A percentile compares a stretch with the other conserved stretches of the same genome.
These are phyloP conservation scores for Psilocybe cyanescens DNA, from an alignment of 768 basidiomycete species.

Conservation along the genomic window DNA sequence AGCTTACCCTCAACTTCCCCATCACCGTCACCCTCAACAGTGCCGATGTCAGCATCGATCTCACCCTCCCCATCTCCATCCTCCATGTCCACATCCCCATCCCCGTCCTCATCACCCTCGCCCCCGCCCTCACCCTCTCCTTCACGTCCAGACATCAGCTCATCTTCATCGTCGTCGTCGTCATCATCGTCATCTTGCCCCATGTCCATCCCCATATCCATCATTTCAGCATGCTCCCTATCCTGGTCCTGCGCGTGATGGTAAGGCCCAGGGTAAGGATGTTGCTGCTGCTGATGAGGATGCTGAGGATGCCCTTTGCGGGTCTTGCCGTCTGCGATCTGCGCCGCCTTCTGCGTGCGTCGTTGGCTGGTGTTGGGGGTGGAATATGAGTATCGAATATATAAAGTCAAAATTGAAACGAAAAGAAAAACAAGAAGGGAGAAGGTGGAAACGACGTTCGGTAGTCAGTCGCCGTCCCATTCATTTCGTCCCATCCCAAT, in stretches of 20 bases:
- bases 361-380: slow-evolving; percentile 52
- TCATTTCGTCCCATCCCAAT: no score
- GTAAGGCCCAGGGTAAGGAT: not conserved
- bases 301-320: slow-evolving; percentile 18
- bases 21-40: slow-evolving; percentile 10
- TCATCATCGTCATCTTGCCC: not conserved
- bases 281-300: not conserved
- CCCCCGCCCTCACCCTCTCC: slow-evolving; percentile 2
- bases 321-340: slow-evolving; percentile 50
- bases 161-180: slow-evolving; percentile 23
- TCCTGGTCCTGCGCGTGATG: no score
- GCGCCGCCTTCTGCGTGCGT: slow-evolving; percentile 57
- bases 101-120: not conserved
- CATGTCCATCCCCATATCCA: not conserved
- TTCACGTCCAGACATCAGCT: slow-evolving; percentile 30
- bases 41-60: not conserved
- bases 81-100: not conserved
- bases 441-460: no score
- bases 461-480: no score
- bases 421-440: no score
- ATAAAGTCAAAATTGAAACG: no score
- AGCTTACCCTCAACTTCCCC: not conserved
- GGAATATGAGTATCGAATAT: no score
- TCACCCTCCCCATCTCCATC: not conserved
- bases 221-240: not conserved